Conservation (phyloP, 176 grass and related monocot genomes). For the sorghum (Sorghum bicolor) region DNA sequence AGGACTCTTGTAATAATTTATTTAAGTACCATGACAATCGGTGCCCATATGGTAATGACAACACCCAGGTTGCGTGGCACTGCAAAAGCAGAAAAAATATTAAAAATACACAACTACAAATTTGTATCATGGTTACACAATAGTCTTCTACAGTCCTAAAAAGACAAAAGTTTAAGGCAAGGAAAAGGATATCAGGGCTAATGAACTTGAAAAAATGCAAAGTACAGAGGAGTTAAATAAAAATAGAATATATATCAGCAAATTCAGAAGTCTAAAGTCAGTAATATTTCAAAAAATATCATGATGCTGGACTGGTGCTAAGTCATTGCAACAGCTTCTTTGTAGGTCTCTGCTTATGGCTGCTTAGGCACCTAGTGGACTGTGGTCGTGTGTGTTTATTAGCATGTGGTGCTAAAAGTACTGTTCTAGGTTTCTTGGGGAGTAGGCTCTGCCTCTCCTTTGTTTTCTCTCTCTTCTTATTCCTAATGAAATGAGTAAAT, state of each 20-base stretch:
- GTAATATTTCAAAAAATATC: not conserved
- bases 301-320: not conserved
- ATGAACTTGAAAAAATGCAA: not conserved
- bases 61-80: slow-evolving; percentile 64
- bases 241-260: not conserved
- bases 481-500: too few relatives aligned
- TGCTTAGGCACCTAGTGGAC: too few relatives aligned
- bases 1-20: not conserved
- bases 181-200: not conserved
- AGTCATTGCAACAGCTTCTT: too few relatives aligned
- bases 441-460: too few relatives aligned
- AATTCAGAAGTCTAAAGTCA: not conserved
- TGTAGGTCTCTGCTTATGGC: not conserved
- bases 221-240: not conserved
- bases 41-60: slow-evolving; percentile 69
- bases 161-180: not conserved
- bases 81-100: slow-evolving; percentile 30
- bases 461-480: too few relatives aligned
- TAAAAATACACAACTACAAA: not conserved
- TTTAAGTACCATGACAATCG: slow-evolving; percentile 60
- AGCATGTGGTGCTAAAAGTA: not conserved
- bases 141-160: not conserved
- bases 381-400: not conserved
- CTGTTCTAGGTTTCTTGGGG: not conserved
- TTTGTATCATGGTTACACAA: not conserved